Evolutionary conservation across 2,329 filamentous ascomycete species (phyloP).

Genomic region (Sporothrix euskadiensis): DNA sequence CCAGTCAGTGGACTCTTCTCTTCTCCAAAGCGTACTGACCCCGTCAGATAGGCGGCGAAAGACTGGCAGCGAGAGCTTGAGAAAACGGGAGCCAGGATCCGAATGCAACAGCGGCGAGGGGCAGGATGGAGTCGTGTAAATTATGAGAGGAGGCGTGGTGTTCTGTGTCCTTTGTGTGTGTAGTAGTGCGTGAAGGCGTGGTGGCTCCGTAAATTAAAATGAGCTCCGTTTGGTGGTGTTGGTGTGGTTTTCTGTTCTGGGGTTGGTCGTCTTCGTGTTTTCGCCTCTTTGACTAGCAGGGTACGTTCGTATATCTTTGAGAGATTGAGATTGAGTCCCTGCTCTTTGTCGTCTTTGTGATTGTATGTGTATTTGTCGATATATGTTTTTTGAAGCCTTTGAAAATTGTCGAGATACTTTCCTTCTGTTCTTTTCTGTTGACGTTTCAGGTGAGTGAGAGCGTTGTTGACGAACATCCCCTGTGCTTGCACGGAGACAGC

Average conservation of each 20-base stretch:
- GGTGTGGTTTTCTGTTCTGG: conserved; percentile 4
- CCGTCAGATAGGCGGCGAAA: conserved; percentile 7
- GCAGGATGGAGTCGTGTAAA: conserved; percentile 10
- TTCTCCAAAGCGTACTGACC: background rate
- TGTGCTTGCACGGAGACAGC: background rate
- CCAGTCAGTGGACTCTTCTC: background rate
- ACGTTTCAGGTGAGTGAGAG: background rate
- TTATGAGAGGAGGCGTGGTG: background rate
- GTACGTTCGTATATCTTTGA: background rate
- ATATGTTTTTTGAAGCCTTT: background rate
- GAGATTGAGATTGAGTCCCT: background rate
- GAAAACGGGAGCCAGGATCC: conserved; percentile 26
- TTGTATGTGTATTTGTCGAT: background rate
- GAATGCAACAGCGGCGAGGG: conserved; percentile 29
- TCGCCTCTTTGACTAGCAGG: background rate
- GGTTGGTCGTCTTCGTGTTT: background rate
- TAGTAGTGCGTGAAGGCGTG: background rate
- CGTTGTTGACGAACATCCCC: background rate
- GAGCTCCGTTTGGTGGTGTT: conserved; percentile 19
- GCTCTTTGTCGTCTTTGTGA: background rate
- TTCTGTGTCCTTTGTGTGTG: background rate
- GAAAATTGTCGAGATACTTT: background rate
- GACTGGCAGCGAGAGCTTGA: background rate
- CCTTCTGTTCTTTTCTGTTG: background rate
- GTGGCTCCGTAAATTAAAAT: conserved; percentile 26